Percentiles rank a stretch among this genome's conserved stretches.
phyloP scores from a whole-genome alignment of 2,329 filamentous ascomycete genomes.

The Eutypella sp. region DNA sequence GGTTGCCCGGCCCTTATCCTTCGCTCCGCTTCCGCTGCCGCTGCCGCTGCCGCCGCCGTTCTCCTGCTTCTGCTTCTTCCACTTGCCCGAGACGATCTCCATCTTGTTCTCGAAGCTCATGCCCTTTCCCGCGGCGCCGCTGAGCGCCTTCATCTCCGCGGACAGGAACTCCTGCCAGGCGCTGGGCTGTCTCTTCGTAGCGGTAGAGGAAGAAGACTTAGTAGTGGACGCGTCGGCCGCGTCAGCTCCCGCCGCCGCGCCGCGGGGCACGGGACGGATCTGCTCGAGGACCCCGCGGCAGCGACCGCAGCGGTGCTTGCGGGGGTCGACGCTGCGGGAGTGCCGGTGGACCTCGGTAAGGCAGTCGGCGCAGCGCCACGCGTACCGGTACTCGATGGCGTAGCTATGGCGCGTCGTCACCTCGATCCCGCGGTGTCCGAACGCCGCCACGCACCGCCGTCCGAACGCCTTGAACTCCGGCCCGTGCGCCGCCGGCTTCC shows the following conservation, averaged over 20 bases:
- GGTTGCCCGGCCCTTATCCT: too few species aligned
- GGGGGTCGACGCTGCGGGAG: constrained; percentile 75
- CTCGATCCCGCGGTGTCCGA: constrained; percentile 59
- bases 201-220: background rate
- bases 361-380: constrained; percentile 75
- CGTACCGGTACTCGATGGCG: constrained; percentile 85
- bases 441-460: constrained; percentile 47
- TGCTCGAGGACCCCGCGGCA: constrained; percentile 71
- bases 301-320: constrained; percentile 67
- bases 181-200: constrained; percentile 26
- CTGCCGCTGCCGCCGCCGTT: too few species aligned
- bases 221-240: constrained; percentile 6
- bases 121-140: constrained; percentile 19
- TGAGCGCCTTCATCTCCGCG: constrained; percentile 17
- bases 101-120: constrained; percentile 62
- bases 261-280: constrained; percentile 70
- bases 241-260: constrained; percentile 13
- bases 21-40: constrained; percentile 65
- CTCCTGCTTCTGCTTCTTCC: too few species aligned
- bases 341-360: constrained; percentile 73
- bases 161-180: constrained; percentile 50
- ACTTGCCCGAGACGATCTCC: constrained; percentile 53
- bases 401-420: constrained; percentile 91
- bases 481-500: constrained; percentile 64
- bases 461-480: constrained; percentile 78